Evolutionary conservation across 805 yeast species (phyloP).

Genomic region (Lipomyces chichibuensis): DNA sequence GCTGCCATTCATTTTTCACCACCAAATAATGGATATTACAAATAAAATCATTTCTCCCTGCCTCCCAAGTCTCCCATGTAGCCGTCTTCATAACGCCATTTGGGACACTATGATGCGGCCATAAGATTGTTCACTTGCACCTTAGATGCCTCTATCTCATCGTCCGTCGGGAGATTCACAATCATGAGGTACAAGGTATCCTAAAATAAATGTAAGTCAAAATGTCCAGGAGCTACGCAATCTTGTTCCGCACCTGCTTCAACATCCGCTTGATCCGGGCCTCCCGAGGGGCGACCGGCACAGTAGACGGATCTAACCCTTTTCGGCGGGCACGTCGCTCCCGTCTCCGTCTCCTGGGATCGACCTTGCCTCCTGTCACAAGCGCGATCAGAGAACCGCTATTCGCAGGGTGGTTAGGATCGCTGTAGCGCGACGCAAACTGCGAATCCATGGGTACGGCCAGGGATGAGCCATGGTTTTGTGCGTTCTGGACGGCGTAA

Average conservation of each 20-base stretch:
- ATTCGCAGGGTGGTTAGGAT: slow-evolving; percentile 4
- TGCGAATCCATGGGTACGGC: background rate
- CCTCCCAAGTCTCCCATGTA: too few species aligned
- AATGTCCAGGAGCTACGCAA: background rate
- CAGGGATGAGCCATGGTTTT: background rate
- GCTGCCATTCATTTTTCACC: too few species aligned
- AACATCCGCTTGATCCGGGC: too few species aligned
- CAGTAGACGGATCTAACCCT: too few species aligned
- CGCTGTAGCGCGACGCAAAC: background rate
- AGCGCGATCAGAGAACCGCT: background rate
- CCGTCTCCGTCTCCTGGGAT: too few species aligned
- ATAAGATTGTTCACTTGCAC: background rate
- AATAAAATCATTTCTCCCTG: too few species aligned
- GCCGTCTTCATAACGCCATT: too few species aligned
- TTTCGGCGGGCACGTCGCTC: too few species aligned
- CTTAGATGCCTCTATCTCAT: background rate
- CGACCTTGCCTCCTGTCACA: slow-evolving; percentile 3
- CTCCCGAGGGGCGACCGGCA: too few species aligned
- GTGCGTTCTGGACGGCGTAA: background rate
- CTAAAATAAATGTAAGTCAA: background rate
- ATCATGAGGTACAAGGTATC: slow-evolving; percentile 1
- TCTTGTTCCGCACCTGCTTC: too few species aligned
- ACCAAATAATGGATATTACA: too few species aligned
- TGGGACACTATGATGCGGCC: too few species aligned
- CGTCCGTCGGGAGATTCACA: slow-evolving; percentile 2